Base-by-base conservation (phyloP, 306 rosid genomes). In the Luffa acutangula region DNA sequence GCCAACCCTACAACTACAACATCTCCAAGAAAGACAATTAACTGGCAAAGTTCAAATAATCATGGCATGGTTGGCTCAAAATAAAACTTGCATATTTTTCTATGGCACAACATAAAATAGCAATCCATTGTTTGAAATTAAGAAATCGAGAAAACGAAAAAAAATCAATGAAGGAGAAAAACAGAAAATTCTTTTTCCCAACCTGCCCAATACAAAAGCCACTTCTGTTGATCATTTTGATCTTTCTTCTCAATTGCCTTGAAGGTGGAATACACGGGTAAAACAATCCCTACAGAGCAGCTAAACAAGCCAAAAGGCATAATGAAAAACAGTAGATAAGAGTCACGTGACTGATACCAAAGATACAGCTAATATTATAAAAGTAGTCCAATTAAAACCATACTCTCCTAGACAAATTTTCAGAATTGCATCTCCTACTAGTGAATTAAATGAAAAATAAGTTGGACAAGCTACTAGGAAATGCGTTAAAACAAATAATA, bases 181-280 rank as follows among this genome's bases (percentile, higher is more conserved):
- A 13, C 13, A 20, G 25, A 79, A 52, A 34, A 64, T 7, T 56
- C 75, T 11, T 37, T n/a, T 20, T 62, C 11, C 49, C 7, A 65
- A 92, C 98, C 97, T 80, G 98, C 97, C 97, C 98, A 94, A 76
- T 94, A 94, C 14, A 94, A 21, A 87, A 94, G 98, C 87, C 94
- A 89, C 83, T 85, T 83, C 36, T 90, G 88, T 80, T 92, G 97
- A 56, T 87, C 95, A 84, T 84, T 39, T 80, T 87, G 85, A 85
- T 92, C 91, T 75, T 86, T 89, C 78, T 80, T 87, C 80, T 94
- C 98, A 51, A 94, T 91, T 69, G 98, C 97, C 90, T 90, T 92
- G 84, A 89, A 91, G 39, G 97, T 94, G 59, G 91, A 88, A 82
- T 94, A 92, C n/a, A 94, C 95, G 45, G 98, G 98, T 80, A 94